Percentiles rank a stretch among this genome's conserved stretches.
Evolutionary conservation across 2,329 filamentous ascomycete genomes (phyloP).

Genomic region (Hirsutella minnesotensis): DNA sequence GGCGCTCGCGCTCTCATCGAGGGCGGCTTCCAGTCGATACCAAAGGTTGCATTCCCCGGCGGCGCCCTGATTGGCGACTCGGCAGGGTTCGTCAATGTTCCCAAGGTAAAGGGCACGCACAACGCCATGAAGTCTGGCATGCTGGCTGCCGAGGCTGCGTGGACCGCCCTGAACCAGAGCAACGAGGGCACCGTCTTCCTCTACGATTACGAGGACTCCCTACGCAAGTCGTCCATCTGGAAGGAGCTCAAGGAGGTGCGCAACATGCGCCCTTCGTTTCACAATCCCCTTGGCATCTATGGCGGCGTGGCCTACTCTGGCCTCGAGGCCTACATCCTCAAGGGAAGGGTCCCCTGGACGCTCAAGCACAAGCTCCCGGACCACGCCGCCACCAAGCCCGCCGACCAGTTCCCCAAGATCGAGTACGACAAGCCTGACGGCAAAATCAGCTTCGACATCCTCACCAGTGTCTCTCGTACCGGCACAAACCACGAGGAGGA

Average conservation of each 20-base stretch:
- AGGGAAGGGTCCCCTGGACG: constrained; percentile 83
- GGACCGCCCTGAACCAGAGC: constrained; percentile 51
- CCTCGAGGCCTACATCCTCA: constrained; percentile 77
- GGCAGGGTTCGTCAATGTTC: constrained; percentile 91
- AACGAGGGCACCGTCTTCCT: constrained; percentile 71
- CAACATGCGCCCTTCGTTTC: constrained; percentile 95
- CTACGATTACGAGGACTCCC: constrained; percentile 83
- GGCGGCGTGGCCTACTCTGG: constrained; percentile 90
- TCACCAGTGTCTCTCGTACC: constrained; percentile 89
- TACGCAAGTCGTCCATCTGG: constrained; percentile 83
- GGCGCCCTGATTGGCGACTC: constrained; percentile 93
- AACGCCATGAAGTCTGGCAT: constrained; percentile 97
- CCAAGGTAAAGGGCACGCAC: constrained; percentile 97
- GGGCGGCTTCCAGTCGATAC: constrained; percentile 94
- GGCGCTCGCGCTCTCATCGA: constrained; percentile 85
- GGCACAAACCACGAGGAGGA: constrained; percentile 99
- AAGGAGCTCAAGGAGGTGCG: constrained; percentile 88
- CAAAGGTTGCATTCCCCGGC: constrained; percentile 91
- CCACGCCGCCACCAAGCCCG: constrained; percentile 64
- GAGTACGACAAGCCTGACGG: constrained; percentile 96
- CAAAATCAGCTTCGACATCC: constrained; percentile 87
- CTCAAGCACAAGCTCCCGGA: constrained; percentile 74
- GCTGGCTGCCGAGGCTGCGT: constrained; percentile 87
- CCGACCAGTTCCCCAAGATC: constrained; percentile 74
- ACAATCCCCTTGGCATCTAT: constrained; percentile 73